Conservation (phyloP, 1,284 basidiomycete genomes). For the Ustilago tritici region DNA sequence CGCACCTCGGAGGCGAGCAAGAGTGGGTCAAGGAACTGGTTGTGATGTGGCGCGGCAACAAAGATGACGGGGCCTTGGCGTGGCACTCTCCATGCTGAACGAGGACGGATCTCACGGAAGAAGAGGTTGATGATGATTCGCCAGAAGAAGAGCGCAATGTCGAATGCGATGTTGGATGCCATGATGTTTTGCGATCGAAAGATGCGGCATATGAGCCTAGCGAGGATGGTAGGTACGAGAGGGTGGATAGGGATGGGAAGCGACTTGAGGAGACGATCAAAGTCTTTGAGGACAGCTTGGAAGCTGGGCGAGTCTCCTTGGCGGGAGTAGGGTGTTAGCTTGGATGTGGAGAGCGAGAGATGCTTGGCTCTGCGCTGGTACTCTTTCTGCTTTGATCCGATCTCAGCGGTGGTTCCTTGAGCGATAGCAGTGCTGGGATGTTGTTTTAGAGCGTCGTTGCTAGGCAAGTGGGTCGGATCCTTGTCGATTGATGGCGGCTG, state of each 20-base stretch:
- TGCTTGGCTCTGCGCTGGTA: slow-evolving; percentile 46
- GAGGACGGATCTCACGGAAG: slow-evolving; percentile 94
- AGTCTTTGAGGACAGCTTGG: slow-evolving; percentile 50
- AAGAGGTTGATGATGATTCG: slow-evolving; percentile 90
- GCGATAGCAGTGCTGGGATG: slow-evolving; percentile 35
- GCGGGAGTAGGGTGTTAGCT: slow-evolving; percentile 36
- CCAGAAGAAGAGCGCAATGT: slow-evolving; percentile 72
- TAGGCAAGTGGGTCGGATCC: slow-evolving; percentile 25
- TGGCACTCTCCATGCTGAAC: slow-evolving; percentile 95
- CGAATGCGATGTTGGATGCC: slow-evolving; percentile 69
- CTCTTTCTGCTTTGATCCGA: slow-evolving; percentile 40
- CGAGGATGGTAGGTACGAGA: slow-evolving; percentile 57
- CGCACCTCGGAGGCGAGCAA: slow-evolving; percentile 86
- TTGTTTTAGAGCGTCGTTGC: slow-evolving; percentile 34
- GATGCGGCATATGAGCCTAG: slow-evolving; percentile 52
- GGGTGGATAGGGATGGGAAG: slow-evolving; percentile 63
- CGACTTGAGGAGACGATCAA: slow-evolving; percentile 54
- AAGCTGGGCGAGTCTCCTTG: slow-evolving; percentile 46
- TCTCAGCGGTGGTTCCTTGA: slow-evolving; percentile 35
- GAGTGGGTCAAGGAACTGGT: slow-evolving; percentile 96
- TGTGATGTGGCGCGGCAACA: slow-evolving; percentile 95
- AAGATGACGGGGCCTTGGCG: slow-evolving; percentile 91
- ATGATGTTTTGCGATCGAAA: slow-evolving; percentile 59
- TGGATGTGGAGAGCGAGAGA: slow-evolving; percentile 31
- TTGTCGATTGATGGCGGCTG: slow-evolving; percentile 30